These are phyloP conservation scores for Escovopsis sp. DNA, from an alignment of 2,329 filamentous ascomycete species.

Conservation along the genomic window DNA sequence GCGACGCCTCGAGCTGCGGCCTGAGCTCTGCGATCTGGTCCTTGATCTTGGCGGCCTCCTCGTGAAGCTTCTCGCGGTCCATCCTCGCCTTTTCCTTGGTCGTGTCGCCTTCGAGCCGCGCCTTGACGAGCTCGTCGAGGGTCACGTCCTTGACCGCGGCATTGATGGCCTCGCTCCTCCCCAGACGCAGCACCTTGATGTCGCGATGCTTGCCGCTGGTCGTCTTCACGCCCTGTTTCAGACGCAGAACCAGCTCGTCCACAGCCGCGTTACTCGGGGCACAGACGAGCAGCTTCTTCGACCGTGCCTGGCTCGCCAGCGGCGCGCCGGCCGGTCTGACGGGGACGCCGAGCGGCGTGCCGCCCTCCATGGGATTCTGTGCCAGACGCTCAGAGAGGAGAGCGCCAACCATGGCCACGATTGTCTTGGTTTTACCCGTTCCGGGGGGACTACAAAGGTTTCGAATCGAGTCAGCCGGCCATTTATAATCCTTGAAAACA, in stretches of 20 bases:
- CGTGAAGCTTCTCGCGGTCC: constrained; percentile 44
- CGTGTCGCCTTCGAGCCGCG: constrained; percentile 47
- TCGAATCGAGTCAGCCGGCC: constrained; percentile 15
- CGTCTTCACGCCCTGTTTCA: constrained; percentile 77
- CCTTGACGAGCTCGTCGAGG: constrained; percentile 77
- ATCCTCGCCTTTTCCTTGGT: constrained; percentile 42
- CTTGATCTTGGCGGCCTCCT: constrained; percentile 58
- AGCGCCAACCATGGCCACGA: constrained; percentile 87
- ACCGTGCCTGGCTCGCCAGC: constrained; percentile 16
- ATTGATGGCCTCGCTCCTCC: constrained; percentile 86
- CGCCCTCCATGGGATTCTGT: constrained; percentile 17
- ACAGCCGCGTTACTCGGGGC: constrained; percentile 98
- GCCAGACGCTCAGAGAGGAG: constrained; percentile 32
- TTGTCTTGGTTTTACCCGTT: constrained; percentile 97
- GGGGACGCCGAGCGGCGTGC: constrained; percentile 18
- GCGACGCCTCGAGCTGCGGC: constrained; percentile 53
- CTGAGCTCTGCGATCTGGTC: constrained; percentile 57
- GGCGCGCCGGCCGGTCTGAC: constrained; percentile 13
- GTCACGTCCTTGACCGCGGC: constrained; percentile 79
- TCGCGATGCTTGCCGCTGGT: constrained; percentile 56
- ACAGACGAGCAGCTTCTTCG: constrained; percentile 85
- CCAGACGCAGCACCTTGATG: constrained; percentile 78
- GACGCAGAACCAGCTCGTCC: constrained; percentile 83
- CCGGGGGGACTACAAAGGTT: constrained; percentile 55
- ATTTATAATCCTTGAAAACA: neutral